phyloP scores from a whole-genome alignment of 495 filamentous ascomycete species.

The Penicillium maclennaniae region DNA sequence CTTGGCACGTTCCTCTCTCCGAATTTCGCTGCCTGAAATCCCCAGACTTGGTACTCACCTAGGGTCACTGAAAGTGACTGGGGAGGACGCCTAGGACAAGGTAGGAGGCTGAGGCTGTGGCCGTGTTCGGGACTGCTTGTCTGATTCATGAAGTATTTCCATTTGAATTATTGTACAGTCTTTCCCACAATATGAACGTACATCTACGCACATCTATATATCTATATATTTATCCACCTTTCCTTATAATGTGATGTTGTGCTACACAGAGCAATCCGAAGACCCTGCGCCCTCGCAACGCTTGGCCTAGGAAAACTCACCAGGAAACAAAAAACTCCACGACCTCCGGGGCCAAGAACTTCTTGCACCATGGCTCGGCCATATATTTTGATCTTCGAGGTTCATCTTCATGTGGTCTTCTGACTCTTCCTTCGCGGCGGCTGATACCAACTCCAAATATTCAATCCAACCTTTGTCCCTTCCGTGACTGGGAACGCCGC shows the following conservation, averaged over 20 bases:
- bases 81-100: not conserved
- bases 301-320: conserved; percentile 2
- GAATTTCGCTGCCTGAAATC: not conserved
- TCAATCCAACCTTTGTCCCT: conserved; percentile 75
- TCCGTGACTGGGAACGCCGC: conserved; percentile 63
- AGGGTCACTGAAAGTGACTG: not conserved
- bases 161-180: not conserved
- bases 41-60: not conserved
- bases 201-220: too few species aligned
- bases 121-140: not conserved
- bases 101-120: not conserved
- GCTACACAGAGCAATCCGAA: not conserved
- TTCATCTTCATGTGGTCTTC: not conserved
- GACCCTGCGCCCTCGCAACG: not conserved
- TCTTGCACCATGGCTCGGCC: not conserved
- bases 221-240: not conserved
- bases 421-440: conserved; percentile 23
- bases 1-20: conserved; percentile 11
- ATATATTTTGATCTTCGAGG: not conserved
- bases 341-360: not conserved
- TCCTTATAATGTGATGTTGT: not conserved
- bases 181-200: not conserved
- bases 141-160: not conserved
- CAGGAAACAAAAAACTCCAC: not conserved
- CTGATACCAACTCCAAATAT: conserved; percentile 65